Evolutionary conservation across 176 grass and related monocot genomes (phyloP).

Genomic region (Rhynchospora breviuscula): DNA sequence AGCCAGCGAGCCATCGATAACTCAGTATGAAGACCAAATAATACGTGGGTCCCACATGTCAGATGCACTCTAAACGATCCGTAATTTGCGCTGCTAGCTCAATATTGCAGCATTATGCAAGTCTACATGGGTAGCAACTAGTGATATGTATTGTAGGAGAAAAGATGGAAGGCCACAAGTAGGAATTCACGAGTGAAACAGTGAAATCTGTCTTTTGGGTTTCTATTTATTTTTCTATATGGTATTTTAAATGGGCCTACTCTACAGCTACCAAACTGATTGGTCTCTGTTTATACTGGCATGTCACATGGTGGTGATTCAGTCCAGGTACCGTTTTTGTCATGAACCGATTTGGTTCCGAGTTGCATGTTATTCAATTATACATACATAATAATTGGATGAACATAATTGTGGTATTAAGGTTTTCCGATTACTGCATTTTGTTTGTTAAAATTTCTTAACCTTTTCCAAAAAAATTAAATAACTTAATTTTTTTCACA

Average conservation of each 20-base stretch:
- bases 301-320: not conserved
- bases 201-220: conserved; percentile 7
- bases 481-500: too few relatives aligned
- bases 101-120: not conserved
- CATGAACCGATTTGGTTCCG: not conserved
- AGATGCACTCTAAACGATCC: not conserved
- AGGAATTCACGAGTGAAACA: conserved; percentile 11
- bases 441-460: not conserved
- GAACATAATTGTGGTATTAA: not conserved
- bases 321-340: not conserved
- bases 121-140: not conserved
- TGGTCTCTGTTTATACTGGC: not conserved
- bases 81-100: not conserved
- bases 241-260: not conserved
- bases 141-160: not conserved
- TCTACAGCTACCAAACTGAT: not conserved
- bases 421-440: not conserved
- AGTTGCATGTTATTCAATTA: not conserved
- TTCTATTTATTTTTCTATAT: not conserved
- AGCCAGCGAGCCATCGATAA: not conserved
- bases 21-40: not conserved
- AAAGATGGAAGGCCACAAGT: not conserved
- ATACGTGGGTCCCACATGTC: not conserved
- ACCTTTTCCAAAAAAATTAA: too few relatives aligned
- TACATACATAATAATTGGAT: not conserved